Percentiles rank a stretch among this genome's conserved stretches.
Evolutionary conservation across 208 protist genomes (phyloP).

Genomic region (Zelonia costaricensis): DNA sequence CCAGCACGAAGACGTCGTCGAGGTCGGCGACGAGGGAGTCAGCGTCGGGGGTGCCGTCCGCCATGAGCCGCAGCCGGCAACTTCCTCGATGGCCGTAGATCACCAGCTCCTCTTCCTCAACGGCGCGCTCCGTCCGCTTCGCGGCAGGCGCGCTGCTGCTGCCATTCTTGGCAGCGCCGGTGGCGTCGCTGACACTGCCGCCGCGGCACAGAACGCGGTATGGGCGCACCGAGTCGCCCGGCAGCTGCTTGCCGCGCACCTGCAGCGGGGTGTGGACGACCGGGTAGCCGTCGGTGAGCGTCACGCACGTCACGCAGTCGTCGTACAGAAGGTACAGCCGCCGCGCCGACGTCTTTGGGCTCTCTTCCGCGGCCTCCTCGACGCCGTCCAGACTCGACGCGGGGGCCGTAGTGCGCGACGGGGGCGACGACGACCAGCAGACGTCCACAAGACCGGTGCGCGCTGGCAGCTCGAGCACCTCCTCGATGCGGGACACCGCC

Average conservation of each 20-base stretch:
- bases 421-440: slow-evolving; percentile 50
- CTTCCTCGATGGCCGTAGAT: slow-evolving; percentile 50
- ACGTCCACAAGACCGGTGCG: slow-evolving; percentile 64
- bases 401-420: too few species aligned
- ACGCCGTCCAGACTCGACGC: not conserved
- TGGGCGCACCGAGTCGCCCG: slow-evolving; percentile 19
- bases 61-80: slow-evolving; percentile 37
- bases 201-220: slow-evolving; percentile 23
- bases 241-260: slow-evolving; percentile 20
- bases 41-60: slow-evolving; percentile 61
- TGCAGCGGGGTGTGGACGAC: slow-evolving; percentile 37
- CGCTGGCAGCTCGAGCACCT: slow-evolving; percentile 56
- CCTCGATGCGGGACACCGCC: slow-evolving; percentile 49
- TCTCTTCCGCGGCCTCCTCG: slow-evolving; percentile 3
- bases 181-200: too few species aligned
- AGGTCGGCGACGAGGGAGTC: slow-evolving; percentile 35
- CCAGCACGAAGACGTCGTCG: slow-evolving; percentile 25
- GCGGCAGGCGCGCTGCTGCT: not conserved
- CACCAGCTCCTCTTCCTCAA: slow-evolving; percentile 19
- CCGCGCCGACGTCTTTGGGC: not conserved
- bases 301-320: slow-evolving; percentile 54
- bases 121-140: not conserved
- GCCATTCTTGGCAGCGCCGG: not conserved
- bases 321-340: slow-evolving; percentile 68
- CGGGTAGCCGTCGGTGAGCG: slow-evolving; percentile 55